phyloP scores from a whole-genome alignment of 108 stramenopile species.

The Stephanodiscus minutulus region DNA sequence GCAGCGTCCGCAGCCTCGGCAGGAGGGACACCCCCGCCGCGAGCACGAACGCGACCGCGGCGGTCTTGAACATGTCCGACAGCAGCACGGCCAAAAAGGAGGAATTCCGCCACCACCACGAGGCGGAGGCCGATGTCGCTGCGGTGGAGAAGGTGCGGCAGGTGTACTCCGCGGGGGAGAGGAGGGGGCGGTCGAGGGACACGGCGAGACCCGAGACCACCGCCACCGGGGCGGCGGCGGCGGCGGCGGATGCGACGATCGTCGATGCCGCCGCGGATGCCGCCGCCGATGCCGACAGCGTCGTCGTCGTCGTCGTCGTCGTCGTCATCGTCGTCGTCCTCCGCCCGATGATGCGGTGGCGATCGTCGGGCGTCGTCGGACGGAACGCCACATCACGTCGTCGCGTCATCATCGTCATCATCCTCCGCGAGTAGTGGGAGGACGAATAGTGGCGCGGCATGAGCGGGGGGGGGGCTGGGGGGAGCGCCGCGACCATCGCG shows the following conservation, averaged over 20 bases:
- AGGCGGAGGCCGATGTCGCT: background rate
- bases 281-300: background rate
- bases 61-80: conserved; percentile 54
- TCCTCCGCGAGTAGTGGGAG: no score
- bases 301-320: conserved; percentile 5
- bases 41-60: conserved; percentile 46
- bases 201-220: conserved; percentile 55
- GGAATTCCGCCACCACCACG: conserved; percentile 25
- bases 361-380: no score
- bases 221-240: conserved; percentile 15
- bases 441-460: no score
- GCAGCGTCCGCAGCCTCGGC: conserved; percentile 19
- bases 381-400: no score
- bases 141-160: conserved; percentile 9
- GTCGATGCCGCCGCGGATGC: conserved; percentile 1
- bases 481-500: no score
- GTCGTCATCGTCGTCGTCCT: no score
- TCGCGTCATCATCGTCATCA: no score
- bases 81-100: conserved; percentile 42
- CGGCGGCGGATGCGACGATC: background rate
- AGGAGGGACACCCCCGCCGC: conserved; percentile 38
- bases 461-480: no score
- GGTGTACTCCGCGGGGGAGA: conserved; percentile 35
- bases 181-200: conserved; percentile 43
- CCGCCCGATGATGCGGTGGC: no score